Base-by-base conservation (phyloP, 805 yeast species). In the Wickerhamomyces rabaulensis region DNA sequence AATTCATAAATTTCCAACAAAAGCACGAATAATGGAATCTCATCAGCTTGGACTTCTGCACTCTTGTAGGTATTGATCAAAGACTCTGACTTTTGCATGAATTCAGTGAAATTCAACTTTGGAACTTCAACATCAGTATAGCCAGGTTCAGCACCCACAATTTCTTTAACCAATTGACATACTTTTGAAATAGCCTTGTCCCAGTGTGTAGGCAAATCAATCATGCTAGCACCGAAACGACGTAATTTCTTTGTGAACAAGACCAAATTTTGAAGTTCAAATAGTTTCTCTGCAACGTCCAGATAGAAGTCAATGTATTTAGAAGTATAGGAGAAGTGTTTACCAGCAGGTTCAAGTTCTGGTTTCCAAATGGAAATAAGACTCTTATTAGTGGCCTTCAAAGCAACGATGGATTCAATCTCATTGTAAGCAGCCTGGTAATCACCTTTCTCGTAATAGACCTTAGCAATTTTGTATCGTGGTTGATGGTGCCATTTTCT, bases 401-500 rank as follows among this genome's bases (percentile, higher is more conserved):
- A 63, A 8, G 86, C 74, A 44, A 91, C 76, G 16, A 89, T 67
- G 0, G 71, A 60, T 1, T 77, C 69, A 77, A 92, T 78, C 52
- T 85, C 88, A 12, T 75, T 75, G 40, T 73, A 70, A 0, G 97
- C 94, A 1, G 67, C 70, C 2, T 66, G 64, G 8, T 66, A 51
- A 47, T 86, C 80, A 2, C 71, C 63, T 36, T 79, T 71, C 4
- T 80, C 78, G 44, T 67, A 74, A 16, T 71, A 65, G 10, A 91
- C 80, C 44, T 67, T 71, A 0, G 97, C 89, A 15, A 87, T 68
- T 51, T 90, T 70, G 58, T 75, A 90, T 2, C 78, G 73, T 1
- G 97, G 95, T 44, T 86, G 76, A 60, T 94, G 98, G 44, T 90
- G 95, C 97, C 97, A 90, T 44, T 81, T 87, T 60, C 82, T 87